Conservation (phyloP, 2,329 filamentous ascomycete species). For the Sarocladiaceae sp. region DNA sequence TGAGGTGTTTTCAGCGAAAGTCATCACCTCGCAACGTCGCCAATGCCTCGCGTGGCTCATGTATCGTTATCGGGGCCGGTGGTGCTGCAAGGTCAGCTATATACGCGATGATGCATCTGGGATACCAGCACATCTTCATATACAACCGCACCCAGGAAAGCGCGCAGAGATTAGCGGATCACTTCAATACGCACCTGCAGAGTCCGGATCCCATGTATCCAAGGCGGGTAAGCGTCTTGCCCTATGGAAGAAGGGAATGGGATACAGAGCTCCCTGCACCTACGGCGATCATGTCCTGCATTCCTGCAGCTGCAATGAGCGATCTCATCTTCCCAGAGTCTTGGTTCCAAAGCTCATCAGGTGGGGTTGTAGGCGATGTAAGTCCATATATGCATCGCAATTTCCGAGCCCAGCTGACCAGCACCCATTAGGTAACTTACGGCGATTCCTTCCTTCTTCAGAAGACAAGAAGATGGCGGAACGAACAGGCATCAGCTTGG, state of each 20-base stretch:
- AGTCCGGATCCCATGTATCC: conserved; percentile 31
- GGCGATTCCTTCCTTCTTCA: conserved; percentile 65
- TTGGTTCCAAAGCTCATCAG: conserved; percentile 67
- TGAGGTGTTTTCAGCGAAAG: conserved; percentile 64
- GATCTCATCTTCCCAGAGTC: conserved; percentile 62
- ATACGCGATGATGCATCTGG: conserved; percentile 72
- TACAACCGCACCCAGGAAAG: conserved; percentile 65
- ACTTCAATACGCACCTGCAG: conserved; percentile 48
- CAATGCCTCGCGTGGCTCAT: conserved; percentile 42
- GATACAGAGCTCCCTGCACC: conserved; percentile 55
- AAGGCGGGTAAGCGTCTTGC: conserved; percentile 51
- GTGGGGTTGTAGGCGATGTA: conserved; percentile 64
- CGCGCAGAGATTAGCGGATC: conserved; percentile 58
- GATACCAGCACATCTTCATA: conserved; percentile 68
- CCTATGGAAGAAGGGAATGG: conserved; percentile 49
- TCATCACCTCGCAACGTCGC: conserved; percentile 66
- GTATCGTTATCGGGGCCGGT: conserved; percentile 57
- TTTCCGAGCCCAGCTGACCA: conserved; percentile 55
- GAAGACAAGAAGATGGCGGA: conserved; percentile 58
- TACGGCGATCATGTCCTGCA: conserved; percentile 70
- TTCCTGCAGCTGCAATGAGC: conserved; percentile 53
- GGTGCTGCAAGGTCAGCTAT: conserved; percentile 74
- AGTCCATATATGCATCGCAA: neutral
- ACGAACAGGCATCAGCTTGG: conserved; percentile 59
- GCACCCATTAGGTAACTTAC: too few species aligned